A percentile compares a stretch with the other conserved stretches of the same genome.
phyloP scores from a whole-genome alignment of 495 filamentous ascomycete genomes.

The Extremus antarcticus region DNA sequence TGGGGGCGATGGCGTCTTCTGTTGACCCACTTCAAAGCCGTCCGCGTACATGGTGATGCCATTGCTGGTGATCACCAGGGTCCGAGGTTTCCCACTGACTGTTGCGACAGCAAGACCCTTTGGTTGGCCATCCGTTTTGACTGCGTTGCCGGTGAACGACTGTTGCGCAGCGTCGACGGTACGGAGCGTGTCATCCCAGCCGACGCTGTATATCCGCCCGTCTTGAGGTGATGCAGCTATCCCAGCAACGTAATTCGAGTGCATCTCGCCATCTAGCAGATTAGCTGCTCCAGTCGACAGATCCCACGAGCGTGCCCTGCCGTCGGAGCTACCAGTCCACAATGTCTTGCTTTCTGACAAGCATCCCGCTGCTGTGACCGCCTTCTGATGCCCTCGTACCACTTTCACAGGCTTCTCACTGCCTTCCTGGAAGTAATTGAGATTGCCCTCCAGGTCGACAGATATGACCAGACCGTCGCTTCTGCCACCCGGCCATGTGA shows the following conservation, averaged over 20 bases:
- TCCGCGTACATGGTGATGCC: constrained; percentile 55
- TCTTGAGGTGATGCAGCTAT: constrained; percentile 49
- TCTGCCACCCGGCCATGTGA: constrained; percentile 79
- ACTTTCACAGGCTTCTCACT: constrained; percentile 55
- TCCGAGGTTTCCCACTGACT: constrained; percentile 30
- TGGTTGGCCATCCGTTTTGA: constrained; percentile 49
- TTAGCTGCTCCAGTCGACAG: constrained; percentile 52
- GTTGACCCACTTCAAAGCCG: constrained; percentile 43
- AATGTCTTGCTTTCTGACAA: constrained; percentile 47
- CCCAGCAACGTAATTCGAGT: constrained; percentile 72
- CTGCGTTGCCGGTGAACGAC: constrained; percentile 45
- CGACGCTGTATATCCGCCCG: constrained; percentile 65
- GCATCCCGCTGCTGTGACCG: constrained; percentile 62
- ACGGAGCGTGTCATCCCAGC: constrained; percentile 91
- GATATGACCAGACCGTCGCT: constrained; percentile 81
- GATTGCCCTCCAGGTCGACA: constrained; percentile 73
- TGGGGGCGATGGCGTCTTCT: constrained; percentile 13
- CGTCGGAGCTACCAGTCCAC: constrained; percentile 86
- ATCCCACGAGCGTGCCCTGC: constrained; percentile 75
- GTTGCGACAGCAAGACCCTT: constrained; percentile 43
- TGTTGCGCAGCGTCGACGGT: constrained; percentile 52
- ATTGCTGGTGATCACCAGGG: constrained; percentile 55
- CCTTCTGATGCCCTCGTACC: constrained; percentile 89
- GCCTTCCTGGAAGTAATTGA: constrained; percentile 75
- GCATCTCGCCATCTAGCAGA: constrained; percentile 62